Percentiles rank a stretch among this genome's conserved stretches.
phyloP scores from a whole-genome alignment of 164 flowering plant species.

The Vitis rupestris region DNA sequence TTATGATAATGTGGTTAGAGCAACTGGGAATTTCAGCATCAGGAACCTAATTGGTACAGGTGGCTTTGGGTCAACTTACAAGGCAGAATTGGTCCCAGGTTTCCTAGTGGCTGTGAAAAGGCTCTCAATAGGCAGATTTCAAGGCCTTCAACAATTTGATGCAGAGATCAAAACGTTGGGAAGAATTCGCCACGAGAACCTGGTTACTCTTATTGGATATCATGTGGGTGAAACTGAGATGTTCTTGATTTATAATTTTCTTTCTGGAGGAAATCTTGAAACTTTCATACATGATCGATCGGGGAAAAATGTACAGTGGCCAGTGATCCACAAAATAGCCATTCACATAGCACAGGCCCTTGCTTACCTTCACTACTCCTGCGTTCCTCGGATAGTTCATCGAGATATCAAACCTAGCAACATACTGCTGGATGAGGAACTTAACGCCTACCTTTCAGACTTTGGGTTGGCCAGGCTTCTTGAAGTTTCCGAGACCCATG shows the following conservation, averaged over 20 bases:
- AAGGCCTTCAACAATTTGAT: conserved; percentile 72
- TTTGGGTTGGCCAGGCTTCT: conserved; percentile 79
- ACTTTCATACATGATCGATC: conserved; percentile 62
- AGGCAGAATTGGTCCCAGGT: conserved; percentile 66
- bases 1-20: conserved; percentile 61
- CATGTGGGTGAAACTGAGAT: conserved; percentile 62
- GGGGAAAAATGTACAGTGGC: conserved; percentile 39
- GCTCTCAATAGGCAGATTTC: conserved; percentile 69
- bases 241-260: conserved; percentile 71
- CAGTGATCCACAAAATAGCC: conserved; percentile 61
- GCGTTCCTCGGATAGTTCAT: conserved; percentile 70
- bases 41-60: conserved; percentile 68
- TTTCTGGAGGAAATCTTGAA: conserved; percentile 80
- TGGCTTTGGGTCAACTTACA: conserved; percentile 83
- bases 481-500: conserved; percentile 76
- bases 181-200: conserved; percentile 65
- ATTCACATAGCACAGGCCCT: conserved; percentile 66
- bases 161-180: conserved; percentile 80
- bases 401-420: conserved; percentile 84
- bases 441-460: conserved; percentile 72
- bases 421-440: conserved; percentile 68
- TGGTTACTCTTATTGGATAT: conserved; percentile 73
- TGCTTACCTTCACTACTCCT: conserved; percentile 65
- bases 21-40: conserved; percentile 70
- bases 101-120: conserved; percentile 71